Evolutionary conservation across 495 filamentous ascomycete species (phyloP).

Genomic region (Penicillium dipodomyicola): DNA sequence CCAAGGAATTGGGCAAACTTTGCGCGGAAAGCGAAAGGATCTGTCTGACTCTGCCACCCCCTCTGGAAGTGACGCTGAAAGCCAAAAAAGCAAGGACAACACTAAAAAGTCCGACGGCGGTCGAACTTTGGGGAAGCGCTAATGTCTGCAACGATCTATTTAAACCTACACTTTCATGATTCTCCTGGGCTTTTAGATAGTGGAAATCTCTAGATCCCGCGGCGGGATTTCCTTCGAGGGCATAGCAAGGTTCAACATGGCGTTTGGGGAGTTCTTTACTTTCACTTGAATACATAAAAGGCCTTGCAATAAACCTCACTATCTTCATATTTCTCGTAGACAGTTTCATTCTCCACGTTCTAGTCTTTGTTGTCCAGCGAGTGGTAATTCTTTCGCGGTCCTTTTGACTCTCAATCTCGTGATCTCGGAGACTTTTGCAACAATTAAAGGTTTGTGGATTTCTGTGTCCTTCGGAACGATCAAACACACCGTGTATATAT

Average conservation of each 20-base stretch:
- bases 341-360: background rate
- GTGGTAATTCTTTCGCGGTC: background rate
- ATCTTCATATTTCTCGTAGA: background rate
- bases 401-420: background rate
- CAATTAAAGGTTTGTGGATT: background rate
- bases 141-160: conserved; percentile 12
- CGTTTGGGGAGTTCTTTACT: conserved; percentile 19
- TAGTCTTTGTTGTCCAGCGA: background rate
- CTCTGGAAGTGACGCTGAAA: conserved; percentile 33
- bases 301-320: background rate
- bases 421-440: background rate
- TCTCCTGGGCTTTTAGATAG: conserved; percentile 13
- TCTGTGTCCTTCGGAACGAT: background rate
- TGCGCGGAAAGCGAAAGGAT: conserved; percentile 64
- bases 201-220: conserved; percentile 17
- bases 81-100: conserved; percentile 28
- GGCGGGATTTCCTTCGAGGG: conserved; percentile 15
- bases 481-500: background rate
- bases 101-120: conserved; percentile 17
- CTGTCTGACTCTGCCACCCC: conserved; percentile 37
- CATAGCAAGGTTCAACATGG: conserved; percentile 32
- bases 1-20: conserved; percentile 82
- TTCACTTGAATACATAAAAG: conserved; percentile 6
- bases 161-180: conserved; percentile 12
- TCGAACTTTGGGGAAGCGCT: conserved; percentile 28